Evolutionary conservation across 345 rosid species (phyloP).

Genomic region (Triadica sebifera): DNA sequence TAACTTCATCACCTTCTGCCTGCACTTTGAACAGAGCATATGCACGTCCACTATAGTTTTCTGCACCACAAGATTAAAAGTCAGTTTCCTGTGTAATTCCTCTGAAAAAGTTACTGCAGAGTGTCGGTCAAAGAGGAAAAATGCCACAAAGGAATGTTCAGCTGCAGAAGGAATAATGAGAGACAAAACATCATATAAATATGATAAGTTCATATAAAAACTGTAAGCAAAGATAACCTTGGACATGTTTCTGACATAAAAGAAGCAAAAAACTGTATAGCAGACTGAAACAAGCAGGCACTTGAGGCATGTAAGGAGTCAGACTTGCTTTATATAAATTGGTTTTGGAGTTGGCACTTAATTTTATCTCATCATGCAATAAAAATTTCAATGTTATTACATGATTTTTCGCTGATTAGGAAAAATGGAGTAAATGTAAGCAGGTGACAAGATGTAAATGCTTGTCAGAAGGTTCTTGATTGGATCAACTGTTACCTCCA

Average conservation of each 20-base stretch:
- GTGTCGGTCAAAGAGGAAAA: constrained; percentile 30
- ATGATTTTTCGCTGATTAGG: constrained; percentile 9
- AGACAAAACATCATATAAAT: constrained; percentile 10
- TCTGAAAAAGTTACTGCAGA: constrained; percentile 24
- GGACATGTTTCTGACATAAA: constrained; percentile 30
- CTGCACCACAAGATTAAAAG: constrained; percentile 33
- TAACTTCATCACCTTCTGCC: constrained; percentile 53
- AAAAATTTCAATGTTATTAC: background rate
- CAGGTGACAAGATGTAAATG: constrained; percentile 45
- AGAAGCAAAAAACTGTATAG: background rate
- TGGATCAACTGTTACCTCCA: constrained; percentile 24
- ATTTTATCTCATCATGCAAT: constrained; percentile 1
- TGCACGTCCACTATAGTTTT: constrained; percentile 55
- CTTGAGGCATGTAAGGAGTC: constrained; percentile 14
- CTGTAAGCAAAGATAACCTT: constrained; percentile 38
- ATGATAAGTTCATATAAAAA: constrained; percentile 3
- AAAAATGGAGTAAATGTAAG: constrained; percentile 28
- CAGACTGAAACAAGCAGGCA: constrained; percentile 8
- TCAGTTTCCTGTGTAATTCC: background rate
- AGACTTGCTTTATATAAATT: constrained; percentile 24
- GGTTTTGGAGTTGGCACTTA: background rate
- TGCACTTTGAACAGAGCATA: constrained; percentile 52
- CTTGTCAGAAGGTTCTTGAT: constrained; percentile 38
- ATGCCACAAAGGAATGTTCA: too few relatives aligned
- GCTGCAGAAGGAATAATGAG: constrained; percentile 8